phyloP scores from a whole-genome alignment of 1,284 basidiomycete species.

The Pholiota adiposa region DNA sequence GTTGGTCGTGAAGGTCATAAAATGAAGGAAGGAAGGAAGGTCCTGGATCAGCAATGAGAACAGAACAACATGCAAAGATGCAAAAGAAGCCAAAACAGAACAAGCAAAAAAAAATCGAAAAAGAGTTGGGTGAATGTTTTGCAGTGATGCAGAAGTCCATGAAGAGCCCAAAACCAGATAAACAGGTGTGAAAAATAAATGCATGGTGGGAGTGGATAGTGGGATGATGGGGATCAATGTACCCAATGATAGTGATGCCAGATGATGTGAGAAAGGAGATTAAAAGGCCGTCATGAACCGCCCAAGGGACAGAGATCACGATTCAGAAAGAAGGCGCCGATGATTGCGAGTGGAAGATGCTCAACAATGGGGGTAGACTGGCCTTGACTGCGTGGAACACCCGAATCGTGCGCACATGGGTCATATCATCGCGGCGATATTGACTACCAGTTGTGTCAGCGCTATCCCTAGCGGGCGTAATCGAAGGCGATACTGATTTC shows the following conservation, averaged over 20 bases:
- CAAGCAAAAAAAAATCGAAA: not conserved
- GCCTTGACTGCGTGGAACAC: constrained; percentile 57
- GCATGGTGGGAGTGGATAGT: not conserved
- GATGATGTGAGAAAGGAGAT: not conserved
- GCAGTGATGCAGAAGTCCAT: not conserved
- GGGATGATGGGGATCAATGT: not conserved
- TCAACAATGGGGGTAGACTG: constrained; percentile 1
- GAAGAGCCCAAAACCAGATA: not conserved
- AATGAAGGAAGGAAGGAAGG: not conserved
- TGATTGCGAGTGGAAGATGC: not conserved
- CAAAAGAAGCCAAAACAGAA: not conserved
- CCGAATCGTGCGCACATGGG: constrained; percentile 57
- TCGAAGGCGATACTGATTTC: not conserved
- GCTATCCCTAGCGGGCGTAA: constrained; percentile 1
- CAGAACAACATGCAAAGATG: not conserved
- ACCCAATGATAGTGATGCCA: not conserved
- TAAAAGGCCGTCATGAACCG: not conserved
- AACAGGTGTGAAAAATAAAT: not conserved
- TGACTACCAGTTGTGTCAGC: constrained; percentile 20
- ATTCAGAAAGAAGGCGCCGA: not conserved
- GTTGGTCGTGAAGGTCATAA: constrained; percentile 1
- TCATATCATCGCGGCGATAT: constrained; percentile 40
- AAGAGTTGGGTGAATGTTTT: not conserved
- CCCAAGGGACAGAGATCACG: not conserved
- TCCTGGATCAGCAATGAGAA: not conserved